These are phyloP conservation scores for Globisporangium mamillatum DNA, from an alignment of 352 stramenopile genomes.

Conservation along the genomic window DNA sequence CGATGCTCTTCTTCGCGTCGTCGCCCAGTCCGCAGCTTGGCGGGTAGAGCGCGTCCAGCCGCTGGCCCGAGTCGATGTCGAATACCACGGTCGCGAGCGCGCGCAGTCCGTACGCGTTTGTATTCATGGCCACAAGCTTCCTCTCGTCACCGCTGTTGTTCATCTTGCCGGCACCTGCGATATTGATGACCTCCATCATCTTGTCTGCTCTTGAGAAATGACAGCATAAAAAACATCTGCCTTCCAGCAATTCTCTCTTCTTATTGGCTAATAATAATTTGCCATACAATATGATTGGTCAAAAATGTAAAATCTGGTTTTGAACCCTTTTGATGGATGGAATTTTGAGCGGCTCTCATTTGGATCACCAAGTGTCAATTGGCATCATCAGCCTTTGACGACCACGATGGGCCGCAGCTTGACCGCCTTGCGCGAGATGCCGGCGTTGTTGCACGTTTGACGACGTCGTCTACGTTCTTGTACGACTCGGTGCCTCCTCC, in stretches of 20 bases:
- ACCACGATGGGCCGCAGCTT: not conserved
- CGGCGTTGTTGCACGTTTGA: not conserved
- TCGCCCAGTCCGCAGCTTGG: conserved; percentile 39
- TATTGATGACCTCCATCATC: conserved; percentile 3
- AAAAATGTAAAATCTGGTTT: not conserved
- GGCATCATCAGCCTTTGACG: not conserved
- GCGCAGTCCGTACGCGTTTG: conserved; percentile 37
- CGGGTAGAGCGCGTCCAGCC: conserved; percentile 64
- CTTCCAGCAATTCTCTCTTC: not conserved
- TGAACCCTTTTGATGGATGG: not conserved
- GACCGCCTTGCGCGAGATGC: not conserved
- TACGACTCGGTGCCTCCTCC: not conserved
- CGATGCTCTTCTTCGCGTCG: conserved; percentile 60
- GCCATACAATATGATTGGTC: not conserved
- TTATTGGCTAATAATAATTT: not conserved
- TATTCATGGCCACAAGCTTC: not conserved
- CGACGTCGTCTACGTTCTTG: not conserved
- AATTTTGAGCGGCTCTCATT: not conserved
- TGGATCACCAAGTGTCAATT: not conserved
- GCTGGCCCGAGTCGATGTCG: conserved; percentile 76
- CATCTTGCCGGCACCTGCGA: not conserved
- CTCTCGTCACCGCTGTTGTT: not conserved
- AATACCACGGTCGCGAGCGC: conserved; percentile 79
- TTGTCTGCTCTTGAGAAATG: not conserved
- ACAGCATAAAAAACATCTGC: not conserved